Percentiles rank a stretch among this genome's conserved stretches.
phyloP scores from a whole-genome alignment of 2,329 filamentous ascomycete species.

The Corinectria fuckeliana region DNA sequence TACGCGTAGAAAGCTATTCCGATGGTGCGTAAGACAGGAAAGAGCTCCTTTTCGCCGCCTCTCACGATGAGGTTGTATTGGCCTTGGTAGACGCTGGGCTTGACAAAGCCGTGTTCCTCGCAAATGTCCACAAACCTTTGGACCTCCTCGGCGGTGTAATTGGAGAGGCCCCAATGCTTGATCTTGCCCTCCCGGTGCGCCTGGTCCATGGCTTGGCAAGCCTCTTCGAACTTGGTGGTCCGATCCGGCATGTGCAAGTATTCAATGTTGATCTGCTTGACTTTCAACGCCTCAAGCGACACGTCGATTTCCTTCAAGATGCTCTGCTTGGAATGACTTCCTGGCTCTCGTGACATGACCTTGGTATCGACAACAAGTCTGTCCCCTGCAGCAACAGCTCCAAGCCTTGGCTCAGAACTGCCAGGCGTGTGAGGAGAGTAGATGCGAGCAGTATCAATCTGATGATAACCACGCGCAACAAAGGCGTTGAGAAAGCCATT shows the following conservation, averaged over 20 bases:
- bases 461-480: conserved; percentile 35
- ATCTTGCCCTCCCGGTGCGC: conserved; percentile 51
- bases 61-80: conserved; percentile 55
- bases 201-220: conserved; percentile 49
- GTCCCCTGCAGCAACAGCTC: conserved; percentile 34
- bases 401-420: conserved; percentile 42
- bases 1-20: conserved; percentile 53
- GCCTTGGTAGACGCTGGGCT: conserved; percentile 55
- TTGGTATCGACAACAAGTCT: conserved; percentile 47
- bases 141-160: conserved; percentile 53
- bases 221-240: conserved; percentile 49
- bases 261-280: conserved; percentile 28
- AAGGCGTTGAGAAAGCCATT: conserved; percentile 26
- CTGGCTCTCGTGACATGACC: conserved; percentile 34
- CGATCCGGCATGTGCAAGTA: conserved; percentile 44
- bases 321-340: conserved; percentile 38
- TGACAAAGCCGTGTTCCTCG: conserved; percentile 47
- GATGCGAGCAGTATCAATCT: conserved; percentile 42
- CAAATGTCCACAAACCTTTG: conserved; percentile 51
- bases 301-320: conserved; percentile 40
- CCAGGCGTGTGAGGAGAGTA: conserved; percentile 40
- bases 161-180: conserved; percentile 54
- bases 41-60: conserved; percentile 48
- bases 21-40: conserved; percentile 50
- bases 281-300: conserved; percentile 41